These are phyloP conservation scores for Populus trichocarpa DNA, from an alignment of 441 rosid genomes.

Conservation along the genomic window DNA sequence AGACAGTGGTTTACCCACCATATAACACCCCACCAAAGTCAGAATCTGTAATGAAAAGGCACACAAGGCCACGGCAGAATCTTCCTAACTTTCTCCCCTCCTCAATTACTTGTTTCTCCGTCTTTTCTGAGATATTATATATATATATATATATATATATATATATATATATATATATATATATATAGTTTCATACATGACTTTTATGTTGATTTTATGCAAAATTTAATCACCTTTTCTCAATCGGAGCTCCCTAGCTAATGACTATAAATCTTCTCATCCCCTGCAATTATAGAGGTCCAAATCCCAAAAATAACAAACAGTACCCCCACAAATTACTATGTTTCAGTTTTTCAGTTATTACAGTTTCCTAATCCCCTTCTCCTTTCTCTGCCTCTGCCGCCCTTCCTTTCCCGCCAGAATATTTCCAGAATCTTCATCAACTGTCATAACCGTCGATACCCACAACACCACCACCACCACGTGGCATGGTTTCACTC, in stretches of 20 bases:
- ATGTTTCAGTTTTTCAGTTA: constrained; percentile 37
- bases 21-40: constrained; percentile 22
- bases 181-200: neutral
- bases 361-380: constrained; percentile 26
- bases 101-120: constrained; percentile 17
- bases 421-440: constrained; percentile 32
- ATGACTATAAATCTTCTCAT: neutral
- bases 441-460: constrained; percentile 33
- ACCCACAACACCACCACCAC: constrained; percentile 23
- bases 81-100: constrained; percentile 33
- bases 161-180: no score
- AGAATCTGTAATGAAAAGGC: constrained; percentile 38
- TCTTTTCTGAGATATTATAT: constrained; percentile 11
- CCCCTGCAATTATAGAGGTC: neutral
- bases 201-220: neutral
- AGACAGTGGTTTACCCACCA: constrained; percentile 39
- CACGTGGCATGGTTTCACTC: constrained; percentile 66
- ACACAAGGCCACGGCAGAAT: constrained; percentile 38
- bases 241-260: neutral
- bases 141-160: no score
- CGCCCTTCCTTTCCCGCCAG: constrained; percentile 41
- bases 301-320: constrained; percentile 3
- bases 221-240: neutral
- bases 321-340: neutral
- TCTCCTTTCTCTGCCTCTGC: constrained; percentile 30